These are phyloP conservation scores for Butyriboletus loyo DNA, from an alignment of 768 basidiomycete species.

Conservation along the genomic window DNA sequence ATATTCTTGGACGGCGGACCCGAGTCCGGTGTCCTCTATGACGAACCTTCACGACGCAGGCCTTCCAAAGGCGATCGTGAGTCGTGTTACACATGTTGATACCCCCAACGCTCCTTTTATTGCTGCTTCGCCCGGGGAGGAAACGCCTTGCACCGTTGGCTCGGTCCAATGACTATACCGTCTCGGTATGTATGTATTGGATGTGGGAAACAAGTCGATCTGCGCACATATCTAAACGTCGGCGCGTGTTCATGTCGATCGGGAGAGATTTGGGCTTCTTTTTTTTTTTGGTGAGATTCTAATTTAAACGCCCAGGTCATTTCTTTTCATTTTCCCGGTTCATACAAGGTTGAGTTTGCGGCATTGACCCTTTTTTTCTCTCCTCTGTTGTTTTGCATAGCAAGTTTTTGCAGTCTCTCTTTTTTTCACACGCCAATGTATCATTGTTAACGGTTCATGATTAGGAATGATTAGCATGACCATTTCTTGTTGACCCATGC, in stretches of 20 bases:
- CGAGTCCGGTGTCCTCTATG: constrained; percentile 22
- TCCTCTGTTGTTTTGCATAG: constrained; percentile 29
- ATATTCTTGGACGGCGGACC: constrained; percentile 29
- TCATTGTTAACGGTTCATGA: constrained; percentile 17
- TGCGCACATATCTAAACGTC: background rate
- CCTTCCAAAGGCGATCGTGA: constrained; percentile 20
- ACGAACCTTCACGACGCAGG: constrained; percentile 10
- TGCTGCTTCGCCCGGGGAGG: background rate
- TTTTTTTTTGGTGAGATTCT: background rate
- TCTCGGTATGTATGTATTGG: background rate
- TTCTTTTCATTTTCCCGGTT: background rate
- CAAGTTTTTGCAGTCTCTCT: background rate
- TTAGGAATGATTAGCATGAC: constrained; percentile 17
- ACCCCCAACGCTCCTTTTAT: background rate
- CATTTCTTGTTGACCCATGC: constrained; percentile 3
- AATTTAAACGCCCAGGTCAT: constrained; percentile 3
- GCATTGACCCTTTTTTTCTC: constrained; percentile 7
- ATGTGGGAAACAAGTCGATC: background rate
- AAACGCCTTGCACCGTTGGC: background rate
- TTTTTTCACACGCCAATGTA: constrained; percentile 18
- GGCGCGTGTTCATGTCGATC: background rate
- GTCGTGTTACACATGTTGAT: constrained; percentile 7
- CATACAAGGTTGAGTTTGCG: background rate
- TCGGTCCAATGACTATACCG: constrained; percentile 17
- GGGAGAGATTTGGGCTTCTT: background rate